Conservation (phyloP, 805 yeast species). For the Vanderwaltozyma yarrowii region DNA sequence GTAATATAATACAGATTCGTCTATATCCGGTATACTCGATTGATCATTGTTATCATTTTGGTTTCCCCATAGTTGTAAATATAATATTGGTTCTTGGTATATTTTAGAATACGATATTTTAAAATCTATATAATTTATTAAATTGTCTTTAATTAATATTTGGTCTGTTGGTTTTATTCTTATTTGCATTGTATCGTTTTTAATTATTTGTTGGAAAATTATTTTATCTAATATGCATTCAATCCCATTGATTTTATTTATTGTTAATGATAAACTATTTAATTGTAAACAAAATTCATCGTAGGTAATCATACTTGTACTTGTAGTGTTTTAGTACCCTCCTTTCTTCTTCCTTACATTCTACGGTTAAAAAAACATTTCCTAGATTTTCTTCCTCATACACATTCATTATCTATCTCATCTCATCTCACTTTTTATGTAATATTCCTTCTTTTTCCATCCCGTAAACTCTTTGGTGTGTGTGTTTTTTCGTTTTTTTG, state of each 20-base stretch:
- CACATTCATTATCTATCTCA: no score
- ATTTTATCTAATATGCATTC: background rate
- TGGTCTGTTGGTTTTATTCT: background rate
- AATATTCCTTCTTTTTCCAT: no score
- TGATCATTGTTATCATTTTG: conserved; percentile 1
- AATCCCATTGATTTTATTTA: no score
- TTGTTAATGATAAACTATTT: background rate
- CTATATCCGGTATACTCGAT: no score
- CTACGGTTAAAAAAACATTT: no score
- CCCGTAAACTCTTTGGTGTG: no score
- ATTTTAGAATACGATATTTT: conserved; percentile 11
- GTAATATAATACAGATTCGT: conserved; percentile 4
- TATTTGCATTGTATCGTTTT: background rate
- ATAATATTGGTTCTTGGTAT: conserved; percentile 19
- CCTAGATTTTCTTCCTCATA: no score
- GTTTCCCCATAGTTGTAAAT: conserved; percentile 12
- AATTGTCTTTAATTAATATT: background rate
- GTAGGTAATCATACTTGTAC: background rate
- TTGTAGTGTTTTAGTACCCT: no score
- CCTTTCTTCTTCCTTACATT: no score
- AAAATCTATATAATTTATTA: conserved; percentile 19
- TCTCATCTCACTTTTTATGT: no score
- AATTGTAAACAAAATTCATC: background rate
- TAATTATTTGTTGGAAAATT: no score
- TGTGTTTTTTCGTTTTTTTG: no score